These are phyloP conservation scores for Zangia roseola DNA, from an alignment of 768 basidiomycete species.

Conservation along the genomic window DNA sequence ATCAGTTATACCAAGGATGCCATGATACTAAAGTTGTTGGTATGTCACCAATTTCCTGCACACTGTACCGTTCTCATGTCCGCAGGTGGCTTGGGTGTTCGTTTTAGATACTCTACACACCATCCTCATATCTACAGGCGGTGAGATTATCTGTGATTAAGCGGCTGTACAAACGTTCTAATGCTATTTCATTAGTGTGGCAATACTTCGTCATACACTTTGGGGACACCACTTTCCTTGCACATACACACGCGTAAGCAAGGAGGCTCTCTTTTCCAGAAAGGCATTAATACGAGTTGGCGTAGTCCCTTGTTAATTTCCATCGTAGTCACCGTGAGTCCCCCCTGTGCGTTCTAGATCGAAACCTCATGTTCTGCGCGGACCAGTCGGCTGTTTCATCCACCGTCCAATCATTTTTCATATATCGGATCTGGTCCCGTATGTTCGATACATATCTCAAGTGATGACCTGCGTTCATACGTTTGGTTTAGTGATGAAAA, in stretches of 20 bases:
- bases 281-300: slow-evolving; percentile 1
- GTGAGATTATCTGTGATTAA: slow-evolving; percentile 6
- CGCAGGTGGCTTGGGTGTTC: slow-evolving; percentile 23
- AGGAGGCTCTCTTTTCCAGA: slow-evolving; percentile 5
- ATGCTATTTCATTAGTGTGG: slow-evolving; percentile 16
- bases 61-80: background rate
- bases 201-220: slow-evolving; percentile 24
- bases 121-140: slow-evolving; percentile 16
- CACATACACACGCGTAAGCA: slow-evolving; percentile 19
- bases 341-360: background rate
- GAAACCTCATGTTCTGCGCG: slow-evolving; percentile 11
- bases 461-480: background rate
- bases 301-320: slow-evolving; percentile 21
- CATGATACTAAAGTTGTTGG: slow-evolving; percentile 14
- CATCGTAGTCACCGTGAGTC: slow-evolving; percentile 21
- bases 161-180: background rate
- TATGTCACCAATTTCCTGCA: background rate
- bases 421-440: slow-evolving; percentile 25
- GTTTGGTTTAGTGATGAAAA: slow-evolving; percentile 8
- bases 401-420: slow-evolving; percentile 26
- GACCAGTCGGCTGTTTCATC: slow-evolving; percentile 19
- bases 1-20: slow-evolving; percentile 17
- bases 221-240: slow-evolving; percentile 14
- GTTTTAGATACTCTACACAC: slow-evolving; percentile 17
- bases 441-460: slow-evolving; percentile 6